Conservation (phyloP, 495 filamentous ascomycete species). For the Mytilinidion resinicola region DNA sequence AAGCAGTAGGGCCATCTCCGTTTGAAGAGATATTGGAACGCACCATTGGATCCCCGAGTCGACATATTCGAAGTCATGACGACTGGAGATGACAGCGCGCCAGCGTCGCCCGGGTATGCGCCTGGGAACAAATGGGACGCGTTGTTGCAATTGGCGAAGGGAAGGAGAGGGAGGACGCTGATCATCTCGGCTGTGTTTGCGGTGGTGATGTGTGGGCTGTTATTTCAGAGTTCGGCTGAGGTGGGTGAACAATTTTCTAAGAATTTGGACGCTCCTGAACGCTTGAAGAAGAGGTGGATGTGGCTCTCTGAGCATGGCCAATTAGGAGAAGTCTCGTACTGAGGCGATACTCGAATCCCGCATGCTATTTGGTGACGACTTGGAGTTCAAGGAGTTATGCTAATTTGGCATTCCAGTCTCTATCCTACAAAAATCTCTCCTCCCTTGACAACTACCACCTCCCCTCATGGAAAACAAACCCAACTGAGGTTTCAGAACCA, state of each 20-base stretch:
- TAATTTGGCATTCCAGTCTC: conserved; percentile 7
- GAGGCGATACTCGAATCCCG: no score
- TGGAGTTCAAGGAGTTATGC: not conserved
- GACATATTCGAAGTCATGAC: not conserved
- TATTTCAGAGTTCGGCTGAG: conserved; percentile 15
- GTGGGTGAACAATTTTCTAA: conserved; percentile 6
- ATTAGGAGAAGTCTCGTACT: no score
- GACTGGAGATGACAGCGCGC: conserved; percentile 18
- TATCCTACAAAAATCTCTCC: conserved; percentile 21
- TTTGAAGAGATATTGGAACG: no score
- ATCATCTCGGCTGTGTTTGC: conserved; percentile 19
- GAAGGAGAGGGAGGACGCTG: conserved; percentile 20
- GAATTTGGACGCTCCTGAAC: not conserved
- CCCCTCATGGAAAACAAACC: conserved; percentile 21
- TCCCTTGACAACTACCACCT: conserved; percentile 16
- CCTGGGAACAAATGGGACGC: conserved; percentile 11
- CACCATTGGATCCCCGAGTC: no score
- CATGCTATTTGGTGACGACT: no score
- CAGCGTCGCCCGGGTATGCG: conserved; percentile 16
- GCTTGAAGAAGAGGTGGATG: not conserved
- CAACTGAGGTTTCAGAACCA: conserved; percentile 4
- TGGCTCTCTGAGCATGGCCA: not conserved
- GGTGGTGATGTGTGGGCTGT: conserved; percentile 11
- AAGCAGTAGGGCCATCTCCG: no score
- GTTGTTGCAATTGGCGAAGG: conserved; percentile 11